phyloP scores from a whole-genome alignment of 202 grass and related monocot species.

The Zoysia matrella region DNA sequence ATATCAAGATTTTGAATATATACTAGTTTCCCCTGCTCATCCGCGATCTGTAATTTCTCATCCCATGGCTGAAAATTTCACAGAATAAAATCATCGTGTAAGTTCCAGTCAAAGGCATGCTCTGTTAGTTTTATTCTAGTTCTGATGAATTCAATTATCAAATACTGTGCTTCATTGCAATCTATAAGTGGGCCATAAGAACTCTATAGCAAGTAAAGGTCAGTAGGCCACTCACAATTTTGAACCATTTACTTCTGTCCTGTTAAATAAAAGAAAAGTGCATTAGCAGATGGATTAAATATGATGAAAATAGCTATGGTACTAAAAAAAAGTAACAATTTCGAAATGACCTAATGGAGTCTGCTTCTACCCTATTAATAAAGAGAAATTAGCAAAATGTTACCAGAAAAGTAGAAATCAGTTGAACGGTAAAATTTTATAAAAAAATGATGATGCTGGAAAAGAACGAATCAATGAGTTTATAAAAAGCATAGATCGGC shows the following conservation, averaged over 20 bases:
- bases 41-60: slow-evolving; percentile 43
- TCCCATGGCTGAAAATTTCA: slow-evolving; percentile 71
- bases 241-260: slow-evolving; percentile 84
- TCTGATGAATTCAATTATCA: slow-evolving; percentile 31
- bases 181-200: slow-evolving; percentile 21
- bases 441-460: neutral
- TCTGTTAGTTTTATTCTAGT: slow-evolving; percentile 20
- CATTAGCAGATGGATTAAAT: slow-evolving; percentile 43
- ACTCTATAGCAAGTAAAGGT: slow-evolving; percentile 30
- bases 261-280: slow-evolving; percentile 50
- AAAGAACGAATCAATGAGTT: slow-evolving; percentile 22
- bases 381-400: slow-evolving; percentile 24
- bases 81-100: slow-evolving; percentile 21
- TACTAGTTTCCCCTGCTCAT: slow-evolving; percentile 67
- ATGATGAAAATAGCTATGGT: slow-evolving; percentile 25
- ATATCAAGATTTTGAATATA: slow-evolving; percentile 90
- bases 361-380: slow-evolving; percentile 8
- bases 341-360: neutral
- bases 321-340: slow-evolving; percentile 26
- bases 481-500: neutral
- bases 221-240: slow-evolving; percentile 54
- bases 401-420: slow-evolving; percentile 13
- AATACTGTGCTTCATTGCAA: slow-evolving; percentile 14
- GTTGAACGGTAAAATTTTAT: slow-evolving; percentile 11
- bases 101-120: slow-evolving; percentile 21